Percentiles rank a stretch among this genome's conserved stretches.
Evolutionary conservation across 2,329 filamentous ascomycete genomes (phyloP).

Genomic region (Neonectria coccinea): DNA sequence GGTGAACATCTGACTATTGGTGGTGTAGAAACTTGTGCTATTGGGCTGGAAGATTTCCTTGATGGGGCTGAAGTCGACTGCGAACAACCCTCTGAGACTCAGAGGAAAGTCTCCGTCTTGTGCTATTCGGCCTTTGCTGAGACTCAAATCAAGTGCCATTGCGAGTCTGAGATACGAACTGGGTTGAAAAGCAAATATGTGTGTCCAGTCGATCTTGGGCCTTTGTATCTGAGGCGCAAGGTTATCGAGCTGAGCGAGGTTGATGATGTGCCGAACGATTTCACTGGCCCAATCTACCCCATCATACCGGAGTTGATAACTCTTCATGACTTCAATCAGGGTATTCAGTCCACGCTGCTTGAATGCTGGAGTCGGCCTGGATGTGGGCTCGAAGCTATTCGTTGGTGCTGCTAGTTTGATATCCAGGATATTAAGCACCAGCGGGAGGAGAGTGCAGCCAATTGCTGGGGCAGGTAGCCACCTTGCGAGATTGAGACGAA

Average conservation of each 20-base stretch:
- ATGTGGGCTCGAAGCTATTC: not conserved
- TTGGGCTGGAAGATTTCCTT: not conserved
- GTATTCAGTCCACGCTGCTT: slow-evolving; percentile 5
- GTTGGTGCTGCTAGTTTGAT: not conserved
- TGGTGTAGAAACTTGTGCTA: not conserved
- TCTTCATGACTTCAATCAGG: slow-evolving; percentile 6
- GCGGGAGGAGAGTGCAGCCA: not conserved
- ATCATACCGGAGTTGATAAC: slow-evolving; percentile 4
- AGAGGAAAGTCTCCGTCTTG: slow-evolving; percentile 4
- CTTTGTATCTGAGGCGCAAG: not conserved
- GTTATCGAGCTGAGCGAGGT: slow-evolving; percentile 6
- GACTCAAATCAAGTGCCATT: not conserved
- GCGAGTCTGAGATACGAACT: slow-evolving; percentile 1
- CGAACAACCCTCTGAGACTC: slow-evolving; percentile 1
- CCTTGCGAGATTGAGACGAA: slow-evolving; percentile 1
- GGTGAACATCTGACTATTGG: not conserved
- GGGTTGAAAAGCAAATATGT: slow-evolving; percentile 3
- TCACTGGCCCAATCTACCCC: not conserved
- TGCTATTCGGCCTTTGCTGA: slow-evolving; percentile 1
- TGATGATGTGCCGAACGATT: slow-evolving; percentile 2
- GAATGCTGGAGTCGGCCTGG: not conserved
- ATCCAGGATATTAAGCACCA: slow-evolving; percentile 4
- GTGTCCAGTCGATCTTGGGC: not conserved
- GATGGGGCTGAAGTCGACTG: not conserved
- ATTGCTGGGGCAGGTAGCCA: slow-evolving; percentile 4